Evolutionary conservation across 108 stramenopile species (phyloP), one percentile per base, ranked within the genome.

Genomic region (Pseudonitzschia multiseries): DNA sequence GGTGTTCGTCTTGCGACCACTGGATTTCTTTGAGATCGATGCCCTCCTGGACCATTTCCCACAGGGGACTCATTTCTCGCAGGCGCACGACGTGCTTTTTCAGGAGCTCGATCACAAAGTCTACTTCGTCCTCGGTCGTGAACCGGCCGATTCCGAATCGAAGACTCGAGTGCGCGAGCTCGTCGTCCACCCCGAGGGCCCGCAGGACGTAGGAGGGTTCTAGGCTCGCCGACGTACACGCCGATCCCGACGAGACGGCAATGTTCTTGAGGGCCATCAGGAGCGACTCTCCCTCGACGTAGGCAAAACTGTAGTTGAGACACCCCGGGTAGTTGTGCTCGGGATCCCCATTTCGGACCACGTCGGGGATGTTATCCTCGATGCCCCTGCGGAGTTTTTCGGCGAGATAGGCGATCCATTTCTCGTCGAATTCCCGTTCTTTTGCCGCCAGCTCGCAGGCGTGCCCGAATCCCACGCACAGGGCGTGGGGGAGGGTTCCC

Each of bases 1-100:
- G 57, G 78, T 95, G 89, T 28, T 91, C 91, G 84, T 99, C 99
- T 77, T 99, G 98, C 21, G 89, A 89, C 99, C 99, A 99, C 82
- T 99, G 88, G 77, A 99, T 99, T 36, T 80, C 74, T 75, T 96
- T 97, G 66, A 99, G 84, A 74, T 99, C 99, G 68, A 99, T 94
- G 32, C 99, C 99, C 81, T 99, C 99, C 77, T 98, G 97, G 20
- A 98, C 98, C 97, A 99, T 96, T 80, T 99, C 99, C 97, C 98
- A 99, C 57, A 99, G 85, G 1, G 99, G 99, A 52, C 87, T 89
- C 99, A 99, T 99, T 68, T 98, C 98, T 27, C 98, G 92, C 65
- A 99, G 79, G 33, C 99, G 87, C 13, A 59, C 78, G 9, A 99
- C 99, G 76, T 99, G 98, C 74, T 84, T 76, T 69, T 89, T 84